Base-by-base conservation (phyloP, 1,284 basidiomycete species). In the Moesziomyces sp. region DNA sequence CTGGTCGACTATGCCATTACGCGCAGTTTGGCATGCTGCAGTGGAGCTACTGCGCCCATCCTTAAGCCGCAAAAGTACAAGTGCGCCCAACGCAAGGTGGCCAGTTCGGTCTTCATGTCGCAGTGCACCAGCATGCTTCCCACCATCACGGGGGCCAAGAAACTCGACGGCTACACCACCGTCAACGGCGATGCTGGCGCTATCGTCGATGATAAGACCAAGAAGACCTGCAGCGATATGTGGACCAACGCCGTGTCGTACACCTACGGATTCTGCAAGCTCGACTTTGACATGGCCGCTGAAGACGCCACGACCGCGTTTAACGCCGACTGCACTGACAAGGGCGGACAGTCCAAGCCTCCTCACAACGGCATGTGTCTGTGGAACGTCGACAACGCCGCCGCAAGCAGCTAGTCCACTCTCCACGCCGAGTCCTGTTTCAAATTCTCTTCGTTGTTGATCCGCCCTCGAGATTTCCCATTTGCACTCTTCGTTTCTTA, bases 201-300 rank as follows among this genome's bases (percentile, higher is more conserved):
- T 3, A 64, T 73, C 18, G 70, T 73, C n/a, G 64, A 73, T 23
- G 64, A 73, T 0, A 33, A 51, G 28, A 73, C 64, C 9, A 73
- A 67, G 40, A 28, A 57, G 26, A 19, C 47, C 21, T 73, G 70
- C 51, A 62, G 49, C 44, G 52, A 48, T 13, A 59, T 59, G 64
- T 63, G 59, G 64, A 63, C 64, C 18, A 60, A 66, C 30, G 63
- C 70, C 8, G 14, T 58, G 1, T 26, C 30, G 2, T 73, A 63
- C 50, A 60, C 57, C 1, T 73, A 67, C 49, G 70, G 70, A 0
- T 67, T 67, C 47, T 73, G 70, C 38, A 33, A 66, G 33, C 38
- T 73, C 35, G 53, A 67, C n/a, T 52, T 60, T 21, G 70, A 73
- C 19, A 19, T 19, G 5, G 64, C 59, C 14, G 49, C 52, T 13